These are phyloP conservation scores for Xylaria telfairii DNA, from an alignment of 495 filamentous ascomycete genomes.

Conservation along the genomic window DNA sequence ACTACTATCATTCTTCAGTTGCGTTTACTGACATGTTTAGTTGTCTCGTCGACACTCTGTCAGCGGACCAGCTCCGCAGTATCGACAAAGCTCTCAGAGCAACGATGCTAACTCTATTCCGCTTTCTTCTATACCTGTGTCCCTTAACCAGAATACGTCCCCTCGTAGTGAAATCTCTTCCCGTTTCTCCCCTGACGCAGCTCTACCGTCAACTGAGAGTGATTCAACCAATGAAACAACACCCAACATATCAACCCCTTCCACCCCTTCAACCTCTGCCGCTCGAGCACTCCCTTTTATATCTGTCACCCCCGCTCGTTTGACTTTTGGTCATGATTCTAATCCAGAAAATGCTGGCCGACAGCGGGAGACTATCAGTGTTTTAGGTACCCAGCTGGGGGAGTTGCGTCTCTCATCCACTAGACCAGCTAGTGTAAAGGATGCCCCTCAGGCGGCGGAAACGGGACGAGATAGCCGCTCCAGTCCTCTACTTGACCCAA, in stretches of 20 bases:
- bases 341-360: not conserved
- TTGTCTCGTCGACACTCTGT: not conserved
- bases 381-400: not conserved
- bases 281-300: not conserved
- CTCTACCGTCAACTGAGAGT: not conserved
- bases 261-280: not conserved
- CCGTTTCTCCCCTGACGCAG: not conserved
- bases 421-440: not conserved
- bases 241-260: not conserved
- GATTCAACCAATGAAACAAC: not conserved
- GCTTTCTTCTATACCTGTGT: not conserved
- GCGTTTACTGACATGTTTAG: not conserved
- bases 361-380: not conserved
- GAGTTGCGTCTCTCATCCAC: not conserved
- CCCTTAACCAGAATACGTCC: not conserved
- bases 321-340: not conserved
- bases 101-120: not conserved
- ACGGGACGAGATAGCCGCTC: constrained; percentile 2
- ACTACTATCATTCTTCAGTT: not conserved
- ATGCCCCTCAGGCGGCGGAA: not conserved
- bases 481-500: not conserved
- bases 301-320: not conserved
- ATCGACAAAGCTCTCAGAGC: not conserved
- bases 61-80: not conserved
- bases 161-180: not conserved